Percentiles rank a stretch among this genome's conserved stretches.
Evolutionary conservation across 2,329 filamentous ascomycete species (phyloP).

Genomic region (Phialocephala subalpina): DNA sequence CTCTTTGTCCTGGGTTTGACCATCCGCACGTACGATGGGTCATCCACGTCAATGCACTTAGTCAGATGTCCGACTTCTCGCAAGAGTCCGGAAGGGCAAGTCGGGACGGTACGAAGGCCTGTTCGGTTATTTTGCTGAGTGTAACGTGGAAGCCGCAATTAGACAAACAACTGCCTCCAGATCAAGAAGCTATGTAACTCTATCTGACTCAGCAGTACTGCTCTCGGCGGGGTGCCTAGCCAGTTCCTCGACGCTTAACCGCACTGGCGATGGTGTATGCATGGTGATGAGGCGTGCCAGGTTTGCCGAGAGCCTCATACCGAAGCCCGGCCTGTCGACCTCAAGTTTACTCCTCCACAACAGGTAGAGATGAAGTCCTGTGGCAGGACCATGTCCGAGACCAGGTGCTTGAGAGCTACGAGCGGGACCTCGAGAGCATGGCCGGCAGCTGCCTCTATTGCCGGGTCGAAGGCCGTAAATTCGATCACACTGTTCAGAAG

Average conservation of each 20-base stretch:
- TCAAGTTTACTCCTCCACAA: too few species aligned
- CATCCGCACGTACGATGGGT: too few species aligned
- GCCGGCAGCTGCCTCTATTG: neutral
- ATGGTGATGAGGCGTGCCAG: constrained; percentile 14
- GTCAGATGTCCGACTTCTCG: constrained; percentile 20
- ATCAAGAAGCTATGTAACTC: too few species aligned
- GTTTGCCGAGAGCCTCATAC: neutral
- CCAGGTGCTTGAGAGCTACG: constrained; percentile 15
- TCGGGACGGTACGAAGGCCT: constrained; percentile 15
- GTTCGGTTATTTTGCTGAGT: constrained; percentile 16
- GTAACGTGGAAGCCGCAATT: too few species aligned
- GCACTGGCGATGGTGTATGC: constrained; percentile 26
- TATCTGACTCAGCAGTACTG: too few species aligned
- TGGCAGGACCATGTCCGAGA: constrained; percentile 13
- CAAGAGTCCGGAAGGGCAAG: constrained; percentile 22
- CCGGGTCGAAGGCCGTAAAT: neutral
- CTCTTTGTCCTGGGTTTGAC: too few species aligned
- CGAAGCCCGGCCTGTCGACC: too few species aligned
- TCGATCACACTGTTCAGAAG: neutral
- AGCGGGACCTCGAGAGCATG: constrained; percentile 11
- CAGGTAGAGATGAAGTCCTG: constrained; percentile 11
- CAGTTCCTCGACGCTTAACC: constrained; percentile 19
- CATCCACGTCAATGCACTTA: constrained; percentile 18
- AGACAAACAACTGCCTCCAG: too few species aligned
- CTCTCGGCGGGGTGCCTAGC: too few species aligned